Percentiles rank a stretch among this genome's conserved stretches.
Evolutionary conservation across 2,329 filamentous ascomycete species (phyloP).

Genomic region (Leptographium lundbergii): DNA sequence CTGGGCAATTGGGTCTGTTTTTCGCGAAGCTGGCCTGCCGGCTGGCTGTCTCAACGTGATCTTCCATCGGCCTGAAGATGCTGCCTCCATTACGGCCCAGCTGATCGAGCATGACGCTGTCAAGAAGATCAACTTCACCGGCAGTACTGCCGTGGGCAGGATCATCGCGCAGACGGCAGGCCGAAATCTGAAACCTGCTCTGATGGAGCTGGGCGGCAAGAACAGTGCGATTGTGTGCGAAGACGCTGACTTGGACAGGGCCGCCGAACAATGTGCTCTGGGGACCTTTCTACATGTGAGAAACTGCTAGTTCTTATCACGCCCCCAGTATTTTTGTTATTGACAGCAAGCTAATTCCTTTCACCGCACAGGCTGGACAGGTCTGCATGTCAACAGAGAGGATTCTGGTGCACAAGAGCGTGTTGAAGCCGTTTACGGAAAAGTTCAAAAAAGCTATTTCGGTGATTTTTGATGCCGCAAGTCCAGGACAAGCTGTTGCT

Average conservation of each 20-base stretch:
- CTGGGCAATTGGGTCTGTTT: constrained; percentile 47
- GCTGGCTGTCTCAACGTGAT: constrained; percentile 63
- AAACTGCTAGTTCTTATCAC: neutral
- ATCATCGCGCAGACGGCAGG: constrained; percentile 60
- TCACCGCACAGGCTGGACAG: constrained; percentile 49
- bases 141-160: constrained; percentile 59
- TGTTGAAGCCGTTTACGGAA: constrained; percentile 33
- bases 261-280: constrained; percentile 53
- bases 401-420: constrained; percentile 43
- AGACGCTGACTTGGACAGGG: constrained; percentile 63
- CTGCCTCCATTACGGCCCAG: constrained; percentile 50
- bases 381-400: constrained; percentile 80
- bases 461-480: constrained; percentile 36
- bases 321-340: neutral
- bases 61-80: constrained; percentile 51
- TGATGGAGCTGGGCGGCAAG: constrained; percentile 78
- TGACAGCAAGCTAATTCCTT: neutral
- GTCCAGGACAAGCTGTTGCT: constrained; percentile 57
- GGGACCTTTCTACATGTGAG: constrained; percentile 47
- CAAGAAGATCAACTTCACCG: constrained; percentile 80
- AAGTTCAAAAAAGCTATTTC: constrained; percentile 28
- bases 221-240: constrained; percentile 65
- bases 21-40: constrained; percentile 66
- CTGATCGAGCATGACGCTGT: constrained; percentile 55
- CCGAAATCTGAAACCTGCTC: constrained; percentile 62